Percentiles rank a stretch among this genome's conserved stretches.
These are phyloP conservation scores for Ogataea degrootiae DNA, from an alignment of 805 yeast species.

Conservation along the genomic window DNA sequence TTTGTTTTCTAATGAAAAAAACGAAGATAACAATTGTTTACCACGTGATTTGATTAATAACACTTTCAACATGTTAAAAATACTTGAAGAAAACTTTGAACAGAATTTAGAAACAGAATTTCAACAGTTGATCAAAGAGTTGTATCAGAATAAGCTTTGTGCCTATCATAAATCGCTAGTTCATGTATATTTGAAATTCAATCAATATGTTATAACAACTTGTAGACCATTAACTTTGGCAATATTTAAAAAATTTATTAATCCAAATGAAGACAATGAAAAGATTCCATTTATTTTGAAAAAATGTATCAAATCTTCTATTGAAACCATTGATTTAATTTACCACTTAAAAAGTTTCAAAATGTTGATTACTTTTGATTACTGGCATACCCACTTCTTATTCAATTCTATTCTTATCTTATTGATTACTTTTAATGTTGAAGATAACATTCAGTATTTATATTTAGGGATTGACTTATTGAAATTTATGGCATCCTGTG, in stretches of 20 bases:
- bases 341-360: slow-evolving; percentile 24
- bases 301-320: slow-evolving; percentile 30
- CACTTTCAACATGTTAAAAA: slow-evolving; percentile 14
- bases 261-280: slow-evolving; percentile 10
- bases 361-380: slow-evolving; percentile 33
- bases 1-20: slow-evolving; percentile 16
- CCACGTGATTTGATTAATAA: slow-evolving; percentile 18
- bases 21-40: slow-evolving; percentile 14
- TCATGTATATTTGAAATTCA: slow-evolving; percentile 31
- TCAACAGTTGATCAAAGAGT: slow-evolving; percentile 15
- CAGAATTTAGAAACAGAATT: slow-evolving; percentile 16
- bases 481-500: slow-evolving; percentile 24
- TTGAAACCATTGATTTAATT: slow-evolving; percentile 28
- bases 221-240: slow-evolving; percentile 33
- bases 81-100: slow-evolving; percentile 24
- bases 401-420: slow-evolving; percentile 32
- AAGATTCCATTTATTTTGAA: slow-evolving; percentile 25
- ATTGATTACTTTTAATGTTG: slow-evolving; percentile 16
- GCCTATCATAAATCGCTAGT: slow-evolving; percentile 21
- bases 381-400: slow-evolving; percentile 36
- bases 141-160: slow-evolving; percentile 13
- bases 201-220: slow-evolving; percentile 33
- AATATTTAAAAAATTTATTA: slow-evolving; percentile 28
- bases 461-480: slow-evolving; percentile 22
- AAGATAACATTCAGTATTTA: slow-evolving; percentile 8